These are phyloP conservation scores for Sugiyamaella qingdaonensis DNA, from an alignment of 805 yeast genomes.

Conservation along the genomic window DNA sequence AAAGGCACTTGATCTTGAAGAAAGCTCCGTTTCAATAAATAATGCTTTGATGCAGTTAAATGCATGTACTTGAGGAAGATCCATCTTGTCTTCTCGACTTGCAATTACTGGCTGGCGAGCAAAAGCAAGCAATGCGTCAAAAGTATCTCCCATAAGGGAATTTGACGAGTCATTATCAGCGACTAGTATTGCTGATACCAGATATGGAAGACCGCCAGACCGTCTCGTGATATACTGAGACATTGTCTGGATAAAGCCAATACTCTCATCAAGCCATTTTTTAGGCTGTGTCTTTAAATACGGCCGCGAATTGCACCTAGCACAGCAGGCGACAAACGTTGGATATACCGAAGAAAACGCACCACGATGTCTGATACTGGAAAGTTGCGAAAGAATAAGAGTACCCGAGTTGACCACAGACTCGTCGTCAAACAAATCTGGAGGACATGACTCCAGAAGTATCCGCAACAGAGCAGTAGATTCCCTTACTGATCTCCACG, in stretches of 20 bases:
- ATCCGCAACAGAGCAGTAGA: slow-evolving; percentile 52
- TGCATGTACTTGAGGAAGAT: slow-evolving; percentile 91
- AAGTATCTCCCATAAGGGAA: slow-evolving; percentile 46
- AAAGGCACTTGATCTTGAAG: slow-evolving; percentile 47
- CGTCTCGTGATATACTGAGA: slow-evolving; percentile 77
- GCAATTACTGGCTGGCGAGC: slow-evolving; percentile 49
- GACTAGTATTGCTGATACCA: slow-evolving; percentile 69
- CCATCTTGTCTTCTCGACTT: slow-evolving; percentile 51
- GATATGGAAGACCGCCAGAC: slow-evolving; percentile 86
- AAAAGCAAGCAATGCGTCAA: slow-evolving; percentile 48
- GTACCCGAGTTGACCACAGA: slow-evolving; percentile 44
- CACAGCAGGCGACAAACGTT: slow-evolving; percentile 64
- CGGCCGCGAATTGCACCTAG: slow-evolving; percentile 42
- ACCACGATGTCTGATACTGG: slow-evolving; percentile 80
- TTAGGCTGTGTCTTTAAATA: slow-evolving; percentile 41
- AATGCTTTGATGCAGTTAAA: slow-evolving; percentile 76
- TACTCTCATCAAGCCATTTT: slow-evolving; percentile 57
- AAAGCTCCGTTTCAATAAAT: slow-evolving; percentile 65
- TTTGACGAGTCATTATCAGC: slow-evolving; percentile 39
- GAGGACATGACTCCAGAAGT: slow-evolving; percentile 35
- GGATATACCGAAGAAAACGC: slow-evolving; percentile 89
- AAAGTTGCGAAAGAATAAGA: slow-evolving; percentile 59
- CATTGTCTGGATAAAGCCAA: slow-evolving; percentile 48
- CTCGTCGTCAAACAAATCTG: slow-evolving; percentile 28
- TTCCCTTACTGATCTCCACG: slow-evolving; percentile 84